A percentile compares a stretch with the other conserved stretches of the same genome.
Conservation (phyloP, 108 stramenopile genomes). For the Nitzschia putrida region DNA sequence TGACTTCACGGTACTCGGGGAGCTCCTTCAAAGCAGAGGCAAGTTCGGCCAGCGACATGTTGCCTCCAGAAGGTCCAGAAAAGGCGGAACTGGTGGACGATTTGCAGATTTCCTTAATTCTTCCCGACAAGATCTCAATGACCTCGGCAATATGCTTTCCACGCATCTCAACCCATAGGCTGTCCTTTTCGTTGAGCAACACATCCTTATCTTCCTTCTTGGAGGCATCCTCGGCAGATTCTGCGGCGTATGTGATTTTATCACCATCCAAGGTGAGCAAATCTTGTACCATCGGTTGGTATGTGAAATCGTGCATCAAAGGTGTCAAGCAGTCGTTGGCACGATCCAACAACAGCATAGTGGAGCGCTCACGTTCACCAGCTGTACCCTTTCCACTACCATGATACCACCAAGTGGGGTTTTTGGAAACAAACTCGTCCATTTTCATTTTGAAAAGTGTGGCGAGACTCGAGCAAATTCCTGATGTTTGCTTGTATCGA, state of each 20-base stretch:
- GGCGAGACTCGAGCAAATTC: constrained; percentile 68
- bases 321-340: constrained; percentile 92
- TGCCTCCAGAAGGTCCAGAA: constrained; percentile 32
- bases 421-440: constrained; percentile 76
- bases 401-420: constrained; percentile 87
- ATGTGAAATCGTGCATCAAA: constrained; percentile 96
- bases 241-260: constrained; percentile 75
- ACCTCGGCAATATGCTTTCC: constrained; percentile 96
- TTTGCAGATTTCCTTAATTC: constrained; percentile 79
- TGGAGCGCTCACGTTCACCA: constrained; percentile 74
- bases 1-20: constrained; percentile 93
- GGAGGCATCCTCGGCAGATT: constrained; percentile 45
- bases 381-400: constrained; percentile 62
- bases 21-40: constrained; percentile 88
- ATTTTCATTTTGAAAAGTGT: constrained; percentile 82
- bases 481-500: constrained; percentile 70
- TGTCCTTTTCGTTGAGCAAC: constrained; percentile 92
- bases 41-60: constrained; percentile 86
- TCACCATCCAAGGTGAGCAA: constrained; percentile 86
- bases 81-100: constrained; percentile 44
- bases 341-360: constrained; percentile 91
- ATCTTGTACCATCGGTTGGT: constrained; percentile 97
- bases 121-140: constrained; percentile 72
- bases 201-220: constrained; percentile 70
- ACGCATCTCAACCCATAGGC: constrained; percentile 93